Evolutionary conservation across 495 filamentous ascomycete species (phyloP).

Genomic region (Gamarada debralockiae): DNA sequence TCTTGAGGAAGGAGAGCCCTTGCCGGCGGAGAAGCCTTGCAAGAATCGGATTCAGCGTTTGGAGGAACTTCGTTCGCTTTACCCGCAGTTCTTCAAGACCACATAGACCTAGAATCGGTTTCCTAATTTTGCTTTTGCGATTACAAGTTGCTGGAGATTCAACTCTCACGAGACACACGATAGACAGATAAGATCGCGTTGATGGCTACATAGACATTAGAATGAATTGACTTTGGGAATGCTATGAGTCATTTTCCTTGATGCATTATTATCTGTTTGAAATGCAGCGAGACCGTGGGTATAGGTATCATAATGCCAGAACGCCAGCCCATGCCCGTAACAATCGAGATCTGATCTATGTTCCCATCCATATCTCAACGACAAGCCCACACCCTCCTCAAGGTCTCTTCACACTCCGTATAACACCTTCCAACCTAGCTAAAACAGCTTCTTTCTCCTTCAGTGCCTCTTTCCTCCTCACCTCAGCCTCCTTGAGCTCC

Average conservation of each 20-base stretch:
- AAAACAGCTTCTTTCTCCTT: conserved; percentile 67
- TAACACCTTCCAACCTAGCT: conserved; percentile 62
- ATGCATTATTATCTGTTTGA: too few relatives aligned
- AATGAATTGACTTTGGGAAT: too few relatives aligned
- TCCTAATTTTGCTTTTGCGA: background rate
- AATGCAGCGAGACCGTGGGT: too few relatives aligned
- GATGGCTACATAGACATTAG: too few relatives aligned
- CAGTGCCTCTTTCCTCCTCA: conserved; percentile 63
- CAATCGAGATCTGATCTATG: too few relatives aligned
- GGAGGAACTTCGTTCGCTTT: conserved; percentile 65
- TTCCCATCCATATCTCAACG: too few relatives aligned
- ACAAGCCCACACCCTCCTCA: conserved; percentile 18
- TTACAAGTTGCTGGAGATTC: too few relatives aligned
- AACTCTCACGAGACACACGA: too few relatives aligned
- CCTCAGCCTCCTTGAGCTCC: conserved; percentile 71
- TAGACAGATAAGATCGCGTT: too few relatives aligned
- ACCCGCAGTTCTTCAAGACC: conserved; percentile 75
- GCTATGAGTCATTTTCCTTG: too few relatives aligned
- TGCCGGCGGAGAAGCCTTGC: conserved; percentile 55
- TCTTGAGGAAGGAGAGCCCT: conserved; percentile 63
- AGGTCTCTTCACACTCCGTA: conserved; percentile 52
- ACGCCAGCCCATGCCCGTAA: too few relatives aligned
- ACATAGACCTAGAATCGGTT: background rate
- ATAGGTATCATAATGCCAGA: too few relatives aligned
- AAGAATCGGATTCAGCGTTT: conserved; percentile 67